Conservation (phyloP, 139 green algal genomes). For the Coelastrella sp. region DNA sequence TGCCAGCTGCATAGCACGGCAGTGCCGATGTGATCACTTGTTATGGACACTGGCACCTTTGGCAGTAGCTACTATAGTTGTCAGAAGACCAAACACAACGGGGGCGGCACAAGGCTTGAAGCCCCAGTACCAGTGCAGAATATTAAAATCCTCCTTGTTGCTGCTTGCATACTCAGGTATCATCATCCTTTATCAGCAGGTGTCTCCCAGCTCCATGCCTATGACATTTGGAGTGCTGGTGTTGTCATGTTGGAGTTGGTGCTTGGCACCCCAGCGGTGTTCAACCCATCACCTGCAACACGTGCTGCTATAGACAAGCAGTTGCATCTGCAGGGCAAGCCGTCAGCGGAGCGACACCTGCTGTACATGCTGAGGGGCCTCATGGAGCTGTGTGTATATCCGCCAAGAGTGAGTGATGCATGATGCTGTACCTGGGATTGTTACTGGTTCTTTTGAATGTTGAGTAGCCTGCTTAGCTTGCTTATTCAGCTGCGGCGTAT, state of each 20-base stretch:
- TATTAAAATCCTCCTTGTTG: neutral
- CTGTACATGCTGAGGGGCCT: slow-evolving; percentile 72
- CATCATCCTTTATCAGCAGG: slow-evolving; percentile 16
- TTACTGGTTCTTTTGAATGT: too few species aligned
- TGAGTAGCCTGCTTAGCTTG: too few species aligned
- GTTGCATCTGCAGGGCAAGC: slow-evolving; percentile 54
- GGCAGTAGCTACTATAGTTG: too few species aligned
- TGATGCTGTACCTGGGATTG: too few species aligned
- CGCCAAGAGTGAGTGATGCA: slow-evolving; percentile 50
- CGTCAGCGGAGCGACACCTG: slow-evolving; percentile 58
- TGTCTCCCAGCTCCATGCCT: slow-evolving; percentile 55
- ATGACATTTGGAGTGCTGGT: slow-evolving; percentile 70
- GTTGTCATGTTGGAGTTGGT: slow-evolving; percentile 84
- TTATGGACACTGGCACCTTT: too few species aligned
- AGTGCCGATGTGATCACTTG: too few species aligned
- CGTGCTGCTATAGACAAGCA: slow-evolving; percentile 63
- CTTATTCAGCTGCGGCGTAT: too few species aligned
- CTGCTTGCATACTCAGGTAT: slow-evolving; percentile 5
- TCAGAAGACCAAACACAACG: too few species aligned
- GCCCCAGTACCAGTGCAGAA: too few species aligned
- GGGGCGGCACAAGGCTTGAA: too few species aligned
- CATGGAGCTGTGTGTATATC: slow-evolving; percentile 85
- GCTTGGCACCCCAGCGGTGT: slow-evolving; percentile 77
- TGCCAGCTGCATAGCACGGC: too few species aligned
- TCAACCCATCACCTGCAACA: slow-evolving; percentile 51